Conservation (phyloP, 148 eudicot genomes). For the Rhododendron molle region DNA sequence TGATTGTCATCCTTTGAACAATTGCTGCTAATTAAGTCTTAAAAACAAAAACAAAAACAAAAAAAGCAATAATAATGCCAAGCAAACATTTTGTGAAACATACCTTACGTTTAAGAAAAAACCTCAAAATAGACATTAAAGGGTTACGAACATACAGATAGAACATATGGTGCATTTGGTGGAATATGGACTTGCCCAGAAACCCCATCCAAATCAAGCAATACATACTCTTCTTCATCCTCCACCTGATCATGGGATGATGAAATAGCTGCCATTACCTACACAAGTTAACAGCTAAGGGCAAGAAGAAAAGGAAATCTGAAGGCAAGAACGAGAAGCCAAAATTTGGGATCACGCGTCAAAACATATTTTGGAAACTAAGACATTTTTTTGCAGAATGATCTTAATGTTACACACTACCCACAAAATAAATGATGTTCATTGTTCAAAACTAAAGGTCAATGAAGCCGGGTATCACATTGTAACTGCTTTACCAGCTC, state of each 20-base stretch:
- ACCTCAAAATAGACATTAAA: neutral
- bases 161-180: constrained; percentile 59
- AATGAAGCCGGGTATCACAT: too few species aligned
- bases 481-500: too few species aligned
- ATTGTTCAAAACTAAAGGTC: too few species aligned
- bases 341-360: neutral
- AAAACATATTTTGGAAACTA: too few species aligned
- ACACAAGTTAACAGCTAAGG: neutral
- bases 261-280: constrained; percentile 18
- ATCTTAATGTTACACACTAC: too few species aligned
- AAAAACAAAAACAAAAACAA: too few species aligned
- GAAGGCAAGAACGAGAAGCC: neutral
- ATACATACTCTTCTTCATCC: constrained; percentile 51
- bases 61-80: neutral
- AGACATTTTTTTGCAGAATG: too few species aligned
- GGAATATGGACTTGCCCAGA: constrained; percentile 42
- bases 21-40: neutral
- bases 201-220: constrained; percentile 57
- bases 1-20: neutral
- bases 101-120: neutral
- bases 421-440: too few species aligned
- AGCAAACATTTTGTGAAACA: neutral
- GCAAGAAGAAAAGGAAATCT: neutral
- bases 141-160: constrained; percentile 48
- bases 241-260: constrained; percentile 17